Conservation (phyloP, 305 asterid genomes). For the Fraxinus nigra region DNA sequence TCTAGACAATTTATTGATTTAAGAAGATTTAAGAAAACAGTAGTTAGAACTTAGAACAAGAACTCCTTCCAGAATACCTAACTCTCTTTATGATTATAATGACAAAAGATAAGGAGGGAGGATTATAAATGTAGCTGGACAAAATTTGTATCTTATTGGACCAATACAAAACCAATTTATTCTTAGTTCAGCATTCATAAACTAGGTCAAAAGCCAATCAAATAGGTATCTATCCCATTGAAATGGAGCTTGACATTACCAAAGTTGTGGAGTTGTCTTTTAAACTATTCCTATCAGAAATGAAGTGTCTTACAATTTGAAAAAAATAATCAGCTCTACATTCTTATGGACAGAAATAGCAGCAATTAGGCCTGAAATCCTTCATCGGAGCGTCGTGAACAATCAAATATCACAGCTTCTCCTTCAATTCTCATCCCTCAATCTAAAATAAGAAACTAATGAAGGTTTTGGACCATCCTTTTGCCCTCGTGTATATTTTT, state of each 20-base stretch:
- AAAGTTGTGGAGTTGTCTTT: background rate
- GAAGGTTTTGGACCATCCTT: background rate
- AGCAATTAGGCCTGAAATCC: background rate
- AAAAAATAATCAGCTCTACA: background rate
- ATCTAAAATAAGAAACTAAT: background rate
- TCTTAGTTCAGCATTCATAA: background rate
- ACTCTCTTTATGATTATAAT: background rate
- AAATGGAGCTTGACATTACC: background rate
- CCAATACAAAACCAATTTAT: background rate
- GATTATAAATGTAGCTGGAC: background rate
- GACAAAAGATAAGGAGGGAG: background rate
- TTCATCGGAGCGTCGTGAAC: background rate
- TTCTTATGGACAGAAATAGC: background rate
- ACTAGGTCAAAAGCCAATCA: background rate
- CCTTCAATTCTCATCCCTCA: background rate
- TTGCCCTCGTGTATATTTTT: background rate
- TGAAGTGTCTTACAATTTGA: background rate
- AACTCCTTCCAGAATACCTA: background rate
- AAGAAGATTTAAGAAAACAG: background rate
- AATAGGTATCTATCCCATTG: background rate
- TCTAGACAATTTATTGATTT: background rate
- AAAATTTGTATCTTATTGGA: background rate
- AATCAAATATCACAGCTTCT: background rate
- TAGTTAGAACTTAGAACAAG: background rate
- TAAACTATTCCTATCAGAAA: background rate